Evolutionary conservation across 108 stramenopile genomes (phyloP), one percentile per base, ranked within the genome.

Genomic region (Cyclostephanos invisitatus): DNA sequence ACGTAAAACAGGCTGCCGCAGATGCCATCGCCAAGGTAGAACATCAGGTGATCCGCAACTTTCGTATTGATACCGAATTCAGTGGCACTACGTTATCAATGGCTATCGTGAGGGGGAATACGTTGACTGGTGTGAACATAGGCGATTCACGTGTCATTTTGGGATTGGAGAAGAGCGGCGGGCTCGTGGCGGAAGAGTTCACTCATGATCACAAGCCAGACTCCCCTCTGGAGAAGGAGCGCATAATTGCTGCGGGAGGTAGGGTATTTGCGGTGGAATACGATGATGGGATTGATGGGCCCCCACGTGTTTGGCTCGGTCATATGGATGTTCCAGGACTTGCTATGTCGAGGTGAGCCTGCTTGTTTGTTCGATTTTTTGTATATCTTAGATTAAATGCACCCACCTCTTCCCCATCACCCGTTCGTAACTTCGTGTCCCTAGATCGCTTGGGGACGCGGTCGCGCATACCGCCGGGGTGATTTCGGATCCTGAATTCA

Each of bases 121-220:
- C 74, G 47, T 64, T 97, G 44, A 89, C 84, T n/a, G 93, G 96
- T 22, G 93, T 93, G 27, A 98, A 98, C 79, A 88, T 98, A 75
- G 97, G 98, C 28, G 97, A 97, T 81, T 94, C 92, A 47, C 79
- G 97, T 50, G 92, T 97, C 22, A 91, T 93, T 64, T 44, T 96
- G 55, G 96, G 89, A 36, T 82, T 86, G 40, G 86, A 88, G 66
- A 80, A 84, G 66, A 53, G 75, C 36, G 84, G 77, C 27, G 70
- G 53, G 62, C 55, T 94, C 27, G 75, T 91, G 63, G 83, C 91
- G 21, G 87, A 91, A 60, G 95, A 96, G 50, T 87, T 99, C 46
- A 94, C 97, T 21, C 85, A 83, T 53, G 98, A 99, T 87, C 98
- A 99, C 87, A 99, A 99, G 83, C 98, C 98, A 5, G 98, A 99